Evolutionary conservation across 2,329 filamentous ascomycete genomes (phyloP), one percentile per base, ranked within the genome.

Genomic region (Fusarium sp.): DNA sequence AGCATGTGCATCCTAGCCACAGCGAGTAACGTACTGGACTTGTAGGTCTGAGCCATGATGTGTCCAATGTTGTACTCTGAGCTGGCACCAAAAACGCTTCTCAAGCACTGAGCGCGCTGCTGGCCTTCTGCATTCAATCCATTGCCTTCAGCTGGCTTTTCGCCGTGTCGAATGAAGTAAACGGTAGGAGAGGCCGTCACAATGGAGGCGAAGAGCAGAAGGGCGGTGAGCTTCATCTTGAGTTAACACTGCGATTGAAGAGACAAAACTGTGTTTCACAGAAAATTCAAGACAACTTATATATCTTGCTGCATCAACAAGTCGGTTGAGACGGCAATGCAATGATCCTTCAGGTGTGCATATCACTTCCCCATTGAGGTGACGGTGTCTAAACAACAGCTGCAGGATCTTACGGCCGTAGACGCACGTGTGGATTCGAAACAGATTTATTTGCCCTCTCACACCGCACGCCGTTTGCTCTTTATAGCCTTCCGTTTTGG

Each of bases 91-190:
- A 92, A 92, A 1, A 92, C 88, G 10, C 74, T 82, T 13, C 87
- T 83, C n/a, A 92, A 81, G 72, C 90, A 92, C 76, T 92, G 87
- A 0, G 90, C 88, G 18, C 90, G 88, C 79, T 89, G 68, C 64
- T 85, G 72, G n/a, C 90, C 90, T 68, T 86, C 76, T 0, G 84
- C 74, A 65, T 80, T 89, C 54, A 92, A 82, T 3, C 89, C 89
- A 41, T 83, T 84, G 61, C 86, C 81, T 5, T 85, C 84, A 41
- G 84, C 80, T 1, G 90, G 90, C 80, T 92, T 92, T 80, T 92
- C 90, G 68, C 90, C 90, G 73, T 92, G 90, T 20, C 90, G 88
- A 78, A 92, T 92, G 10, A 92, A 81, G 77, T 91, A 92, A 35
- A 92, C 87, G 1, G 86, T 91, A 2, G 89, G 85, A 11, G 77